Evolutionary conservation across 2,329 filamentous ascomycete genomes (phyloP), one percentile per base, ranked within the genome.

Genomic region (Claviceps paspali): DNA sequence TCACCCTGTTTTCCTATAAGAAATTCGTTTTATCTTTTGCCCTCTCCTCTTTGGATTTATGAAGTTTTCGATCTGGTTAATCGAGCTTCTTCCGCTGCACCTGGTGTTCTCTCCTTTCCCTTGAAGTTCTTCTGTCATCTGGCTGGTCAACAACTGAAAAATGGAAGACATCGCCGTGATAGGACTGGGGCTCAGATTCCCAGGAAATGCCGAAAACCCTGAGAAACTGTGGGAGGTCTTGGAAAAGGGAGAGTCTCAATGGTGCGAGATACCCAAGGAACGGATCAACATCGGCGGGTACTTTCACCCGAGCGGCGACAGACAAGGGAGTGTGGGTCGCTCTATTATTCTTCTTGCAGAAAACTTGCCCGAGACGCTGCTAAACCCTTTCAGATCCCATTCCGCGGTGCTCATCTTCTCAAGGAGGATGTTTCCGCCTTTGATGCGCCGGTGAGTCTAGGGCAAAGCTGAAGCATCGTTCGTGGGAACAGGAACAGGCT

Each of bases 261-360:
- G 63, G 65, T 62, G 61, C 1, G 59, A 68, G 32, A 63, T 70
- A 14, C 66, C 68, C 1, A 45, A 53, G 6, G 56, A 63, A 8
- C 59, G 70, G 8, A 62, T 73, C 43, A 69, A 72, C 29, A 60
- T 65, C 24, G 55, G 64, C 11, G 63, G 63, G n/a, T 72, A 68
- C 46, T 68, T 65, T 43, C 70, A 74, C 45, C 68, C 68, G 0
- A 62, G 67, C 15, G 61, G 60, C 6, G 60, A 64, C 32, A 56
- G 65, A 6, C 61, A 66, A 39, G 67, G 67, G 28, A 64, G 61
- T 43, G 66, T 69, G 48, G 47, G 63, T 48, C 14, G 2, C 23
- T 24, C 6, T 7, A n/a, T n/a, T n/a, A n/a, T n/a, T n/a, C 24
- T 15, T 24, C 10, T 12, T 11, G 27, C 22, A n/a, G n/a, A n/a